Evolutionary conservation across 805 yeast species (phyloP), one percentile per base, ranked within the genome.

Genomic region (Candida tibetensis): DNA sequence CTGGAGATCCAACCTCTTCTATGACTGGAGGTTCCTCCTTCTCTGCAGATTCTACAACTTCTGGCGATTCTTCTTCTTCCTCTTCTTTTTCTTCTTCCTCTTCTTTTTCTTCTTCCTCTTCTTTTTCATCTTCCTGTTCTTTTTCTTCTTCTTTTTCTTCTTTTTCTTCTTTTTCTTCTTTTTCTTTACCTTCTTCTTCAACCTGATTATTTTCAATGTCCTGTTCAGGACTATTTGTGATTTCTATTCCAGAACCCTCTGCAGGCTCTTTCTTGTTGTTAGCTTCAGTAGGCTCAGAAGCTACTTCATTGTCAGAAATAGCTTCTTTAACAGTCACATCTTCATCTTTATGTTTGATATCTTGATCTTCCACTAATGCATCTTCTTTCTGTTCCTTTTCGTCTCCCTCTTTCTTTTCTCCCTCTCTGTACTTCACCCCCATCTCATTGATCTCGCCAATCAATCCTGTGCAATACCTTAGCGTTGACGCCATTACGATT

Each of bases 391-490:
- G 19, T 8, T 26, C 28, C 29, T 10, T 7, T 32, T 22, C 23
- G 6, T 33, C 38, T 17, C 16, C 36, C 15, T 27, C 36, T 19
- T 33, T 37, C 19, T 16, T 17, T 21, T 28, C 32, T n/a, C 8
- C 32, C n/a, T 15, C 28, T 13, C n/a, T 19, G 13, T 31, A 30
- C 28, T 29, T 32, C 9, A 15, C 27, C 12, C 44, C 36, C 26
- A 49, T 29, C 27, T 55, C 60, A 32, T 56, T 52, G 19, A 59
- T 45, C 32, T 51, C 52, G 21, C 49, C 51, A 8, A 55, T 36
- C 35, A 60, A 41, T 9, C 42, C 37, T 17, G 47, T 45, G 1
- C 53, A 44, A 34, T 58, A 58, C 27, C 41, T 37, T 31, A 39
- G 34, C 1, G 53, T 40, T 3, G 58, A 52, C 5, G 51, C 47